These are phyloP conservation scores for Yamadazyma diddensiae DNA, from an alignment of 1,139 yeast species.

Conservation along the genomic window DNA sequence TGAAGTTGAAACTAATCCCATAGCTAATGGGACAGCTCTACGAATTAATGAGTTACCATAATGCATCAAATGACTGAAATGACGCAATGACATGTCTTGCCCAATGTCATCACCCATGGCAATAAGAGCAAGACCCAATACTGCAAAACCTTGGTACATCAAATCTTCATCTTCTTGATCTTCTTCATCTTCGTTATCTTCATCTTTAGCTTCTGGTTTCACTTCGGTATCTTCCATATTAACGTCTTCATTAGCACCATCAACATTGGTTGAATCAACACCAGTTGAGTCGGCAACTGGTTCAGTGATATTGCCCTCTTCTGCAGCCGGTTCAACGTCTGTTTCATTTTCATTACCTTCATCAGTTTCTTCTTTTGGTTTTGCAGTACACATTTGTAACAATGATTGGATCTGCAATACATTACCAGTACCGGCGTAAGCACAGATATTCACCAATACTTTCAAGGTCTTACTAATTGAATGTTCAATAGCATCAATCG, in stretches of 20 bases:
- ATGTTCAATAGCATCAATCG: conserved; percentile 92
- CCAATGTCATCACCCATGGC: conserved; percentile 99
- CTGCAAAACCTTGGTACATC: conserved; percentile 83
- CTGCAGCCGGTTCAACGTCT: conserved; percentile 15
- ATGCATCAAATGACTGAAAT: conserved; percentile 96
- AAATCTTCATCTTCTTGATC: conserved; percentile 53
- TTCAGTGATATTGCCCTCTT: conserved; percentile 14
- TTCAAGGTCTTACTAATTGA: conserved; percentile 89
- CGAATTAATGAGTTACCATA: conserved; percentile 91
- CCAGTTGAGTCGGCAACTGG: conserved; percentile 11
- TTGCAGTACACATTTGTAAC: conserved; percentile 81
- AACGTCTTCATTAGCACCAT: conserved; percentile 14
- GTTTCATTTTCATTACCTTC: conserved; percentile 23
- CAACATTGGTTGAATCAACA: conserved; percentile 5
- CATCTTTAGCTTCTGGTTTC: conserved; percentile 21
- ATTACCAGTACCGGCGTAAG: conserved; percentile 97
- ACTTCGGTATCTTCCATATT: conserved; percentile 25
- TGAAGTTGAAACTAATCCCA: conserved; percentile 91
- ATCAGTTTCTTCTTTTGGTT: conserved; percentile 41
- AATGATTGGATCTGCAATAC: conserved; percentile 91
- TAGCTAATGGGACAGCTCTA: conserved; percentile 95
- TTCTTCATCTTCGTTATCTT: conserved; percentile 26
- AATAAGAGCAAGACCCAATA: conserved; percentile 88
- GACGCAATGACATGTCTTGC: conserved; percentile 95
- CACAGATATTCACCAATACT: conserved; percentile 88